phyloP scores from a whole-genome alignment of 1,284 basidiomycete species.

The Erythrobasidium hasegawianum region DNA sequence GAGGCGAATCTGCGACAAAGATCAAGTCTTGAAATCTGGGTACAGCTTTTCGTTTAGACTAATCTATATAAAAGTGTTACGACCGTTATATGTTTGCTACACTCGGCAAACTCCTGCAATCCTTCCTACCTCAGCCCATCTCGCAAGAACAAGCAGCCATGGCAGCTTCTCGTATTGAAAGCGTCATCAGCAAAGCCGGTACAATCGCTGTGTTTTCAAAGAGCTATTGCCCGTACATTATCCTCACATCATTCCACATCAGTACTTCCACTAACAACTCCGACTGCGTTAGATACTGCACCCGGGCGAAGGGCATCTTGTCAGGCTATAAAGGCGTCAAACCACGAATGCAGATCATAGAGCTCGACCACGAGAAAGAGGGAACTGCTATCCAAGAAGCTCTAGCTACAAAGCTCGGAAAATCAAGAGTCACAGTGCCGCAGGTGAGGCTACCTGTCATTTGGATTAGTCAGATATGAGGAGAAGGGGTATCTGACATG shows the following conservation, averaged over 20 bases:
- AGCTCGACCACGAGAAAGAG: constrained; percentile 20
- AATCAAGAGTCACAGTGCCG: constrained; percentile 27
- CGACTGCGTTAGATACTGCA: constrained; percentile 16
- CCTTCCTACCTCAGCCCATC: constrained; percentile 12
- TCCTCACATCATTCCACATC: constrained; percentile 9
- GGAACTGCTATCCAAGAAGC: constrained; percentile 29
- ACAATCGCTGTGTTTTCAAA: constrained; percentile 20
- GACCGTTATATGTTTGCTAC: constrained; percentile 17
- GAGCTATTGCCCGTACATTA: not conserved
- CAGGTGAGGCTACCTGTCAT: constrained; percentile 19
- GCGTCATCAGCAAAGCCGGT: constrained; percentile 21
- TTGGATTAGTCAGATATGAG: no score
- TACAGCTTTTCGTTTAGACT: not conserved
- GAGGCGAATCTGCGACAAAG: not conserved
- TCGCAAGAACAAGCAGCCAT: constrained; percentile 13
- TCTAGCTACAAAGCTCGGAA: constrained; percentile 22
- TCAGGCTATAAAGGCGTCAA: constrained; percentile 17
- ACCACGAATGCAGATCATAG: constrained; percentile 23
- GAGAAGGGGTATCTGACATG: no score
- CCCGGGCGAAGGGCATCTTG: constrained; percentile 16
- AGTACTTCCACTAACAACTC: constrained; percentile 18
- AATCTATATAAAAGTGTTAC: not conserved
- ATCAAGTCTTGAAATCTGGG: not conserved
- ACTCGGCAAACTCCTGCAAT: constrained; percentile 5
- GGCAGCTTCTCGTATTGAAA: constrained; percentile 9